These are phyloP conservation scores for Puccinia coronata DNA, from an alignment of 1,284 basidiomycete genomes.

Conservation along the genomic window DNA sequence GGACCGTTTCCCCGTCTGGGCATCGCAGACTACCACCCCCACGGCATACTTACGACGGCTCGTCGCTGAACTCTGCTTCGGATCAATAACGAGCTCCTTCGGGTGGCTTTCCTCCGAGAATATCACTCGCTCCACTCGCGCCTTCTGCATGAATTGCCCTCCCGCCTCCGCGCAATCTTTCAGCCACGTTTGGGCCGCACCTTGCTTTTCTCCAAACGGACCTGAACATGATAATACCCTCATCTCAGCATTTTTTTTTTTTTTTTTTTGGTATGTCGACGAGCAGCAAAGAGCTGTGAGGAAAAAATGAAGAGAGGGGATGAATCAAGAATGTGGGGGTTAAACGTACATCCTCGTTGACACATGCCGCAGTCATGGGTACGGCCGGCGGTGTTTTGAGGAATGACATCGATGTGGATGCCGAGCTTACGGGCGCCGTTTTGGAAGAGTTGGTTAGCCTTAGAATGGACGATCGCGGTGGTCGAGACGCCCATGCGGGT, in stretches of 20 bases:
- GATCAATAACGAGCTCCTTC: neutral
- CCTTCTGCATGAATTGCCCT: conserved; percentile 58
- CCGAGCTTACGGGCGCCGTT: conserved; percentile 57
- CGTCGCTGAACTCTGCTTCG: neutral
- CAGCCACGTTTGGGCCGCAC: conserved; percentile 59
- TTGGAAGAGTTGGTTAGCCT: conserved; percentile 57
- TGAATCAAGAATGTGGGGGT: no score
- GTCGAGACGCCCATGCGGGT: conserved; percentile 57
- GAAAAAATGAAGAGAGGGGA: no score
- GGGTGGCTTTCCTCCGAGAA: conserved; percentile 53
- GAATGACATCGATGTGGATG: conserved; percentile 57
- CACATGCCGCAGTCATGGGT: conserved; percentile 61
- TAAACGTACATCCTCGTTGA: conserved; percentile 58
- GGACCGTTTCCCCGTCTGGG: conserved; percentile 53
- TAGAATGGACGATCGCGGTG: conserved; percentile 57
- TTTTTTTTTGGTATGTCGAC: no score
- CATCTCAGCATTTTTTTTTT: no score
- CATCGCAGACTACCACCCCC: conserved; percentile 53
- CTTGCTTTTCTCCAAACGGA: conserved; percentile 58
- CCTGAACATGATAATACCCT: no score
- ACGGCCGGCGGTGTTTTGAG: conserved; percentile 60
- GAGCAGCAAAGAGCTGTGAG: no score
- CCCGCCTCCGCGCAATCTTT: conserved; percentile 59
- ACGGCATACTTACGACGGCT: conserved; percentile 51
- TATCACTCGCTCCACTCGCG: conserved; percentile 59